Evolutionary conservation across 306 rosid genomes (phyloP), one percentile per base, ranked within the genome.

Genomic region (Astragalus glycyphyllos): DNA sequence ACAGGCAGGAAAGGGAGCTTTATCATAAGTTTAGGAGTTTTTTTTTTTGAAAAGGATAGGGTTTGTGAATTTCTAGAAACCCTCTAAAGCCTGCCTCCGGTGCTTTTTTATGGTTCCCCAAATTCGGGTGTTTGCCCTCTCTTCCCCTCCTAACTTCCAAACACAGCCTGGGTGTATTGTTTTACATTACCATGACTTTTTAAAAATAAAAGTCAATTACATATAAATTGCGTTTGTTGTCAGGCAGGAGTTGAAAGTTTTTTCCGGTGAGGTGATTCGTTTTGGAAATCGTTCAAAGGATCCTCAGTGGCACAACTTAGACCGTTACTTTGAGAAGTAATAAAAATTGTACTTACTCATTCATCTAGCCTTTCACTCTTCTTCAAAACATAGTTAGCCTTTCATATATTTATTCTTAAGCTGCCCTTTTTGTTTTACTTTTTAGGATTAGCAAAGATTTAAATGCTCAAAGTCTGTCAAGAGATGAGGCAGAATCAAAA

Each of bases 261-360:
- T 90, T 77, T 78, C 92, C 14, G 85, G 86, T 58, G 97, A 90
- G 79, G 97, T 90, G 68, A 81, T 88, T 73, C 97, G 97, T 5
- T 91, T 91, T 74, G 97, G 97, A 77, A 91, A 91, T 69, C 92
- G 83, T 49, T 84, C 90, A 45, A 91, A 86, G 80, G 90, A 91
- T 80, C 85, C 92, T 78, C 97, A 91, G 67, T 91, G 97, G 97
- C 97, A 88, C 85, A 82, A 88, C 83, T 85, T 91, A 85, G 88
- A 85, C 50, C 90, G 97, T 53, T 91, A 91, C 84, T 91, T 91
- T 77, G 86, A 88, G 80, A 91, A 91, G 97, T 90, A 88, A 80
- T 68, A 71, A 66, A 61, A 66, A 71, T 80, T 73, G 71, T 40
- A 45, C 78, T 61, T 29, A 9, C 71, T 72, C 66, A 51, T 72